Evolutionary conservation across 352 stramenopile species (phyloP).

Genomic region (Phytopythium litorale): DNA sequence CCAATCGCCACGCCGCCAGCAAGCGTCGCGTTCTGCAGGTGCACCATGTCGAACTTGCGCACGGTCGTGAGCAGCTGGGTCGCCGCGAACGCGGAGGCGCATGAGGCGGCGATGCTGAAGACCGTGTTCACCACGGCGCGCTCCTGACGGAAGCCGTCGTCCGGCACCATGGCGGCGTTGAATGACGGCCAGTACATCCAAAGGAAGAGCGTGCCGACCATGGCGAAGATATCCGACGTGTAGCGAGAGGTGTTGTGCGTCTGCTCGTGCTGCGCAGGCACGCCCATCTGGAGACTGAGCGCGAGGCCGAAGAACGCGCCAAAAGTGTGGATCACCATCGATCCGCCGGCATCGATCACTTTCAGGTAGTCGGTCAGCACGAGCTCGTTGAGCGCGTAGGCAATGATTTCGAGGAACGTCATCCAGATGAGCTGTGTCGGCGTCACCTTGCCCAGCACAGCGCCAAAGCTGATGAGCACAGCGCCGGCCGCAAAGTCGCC

Average conservation of each 20-base stretch:
- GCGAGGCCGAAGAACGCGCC: constrained; percentile 76
- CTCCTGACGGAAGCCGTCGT: constrained; percentile 53
- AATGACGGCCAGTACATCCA: constrained; percentile 89
- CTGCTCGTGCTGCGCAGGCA: constrained; percentile 23
- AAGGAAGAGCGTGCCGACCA: constrained; percentile 77
- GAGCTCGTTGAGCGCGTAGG: constrained; percentile 70
- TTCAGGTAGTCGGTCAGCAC: constrained; percentile 46
- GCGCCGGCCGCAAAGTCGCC: constrained; percentile 67
- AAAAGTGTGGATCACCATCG: constrained; percentile 83
- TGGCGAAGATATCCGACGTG: constrained; percentile 57
- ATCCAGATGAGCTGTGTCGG: constrained; percentile 73
- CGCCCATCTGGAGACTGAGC: constrained; percentile 43
- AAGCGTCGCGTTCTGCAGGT: constrained; percentile 80
- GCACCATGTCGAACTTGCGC: constrained; percentile 78
- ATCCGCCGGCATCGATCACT: constrained; percentile 72
- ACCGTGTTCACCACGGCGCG: constrained; percentile 68
- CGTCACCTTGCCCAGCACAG: constrained; percentile 61
- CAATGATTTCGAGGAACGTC: constrained; percentile 59
- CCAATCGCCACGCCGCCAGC: constrained; percentile 79
- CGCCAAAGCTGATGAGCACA: constrained; percentile 73
- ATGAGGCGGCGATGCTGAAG: constrained; percentile 52
- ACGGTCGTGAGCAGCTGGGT: constrained; percentile 22
- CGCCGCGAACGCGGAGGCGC: constrained; percentile 46
- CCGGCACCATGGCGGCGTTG: constrained; percentile 60
- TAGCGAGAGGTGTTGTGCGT: constrained; percentile 60